These are phyloP conservation scores for Scedosporium apiospermum DNA, from an alignment of 2,329 filamentous ascomycete genomes.

Conservation along the genomic window DNA sequence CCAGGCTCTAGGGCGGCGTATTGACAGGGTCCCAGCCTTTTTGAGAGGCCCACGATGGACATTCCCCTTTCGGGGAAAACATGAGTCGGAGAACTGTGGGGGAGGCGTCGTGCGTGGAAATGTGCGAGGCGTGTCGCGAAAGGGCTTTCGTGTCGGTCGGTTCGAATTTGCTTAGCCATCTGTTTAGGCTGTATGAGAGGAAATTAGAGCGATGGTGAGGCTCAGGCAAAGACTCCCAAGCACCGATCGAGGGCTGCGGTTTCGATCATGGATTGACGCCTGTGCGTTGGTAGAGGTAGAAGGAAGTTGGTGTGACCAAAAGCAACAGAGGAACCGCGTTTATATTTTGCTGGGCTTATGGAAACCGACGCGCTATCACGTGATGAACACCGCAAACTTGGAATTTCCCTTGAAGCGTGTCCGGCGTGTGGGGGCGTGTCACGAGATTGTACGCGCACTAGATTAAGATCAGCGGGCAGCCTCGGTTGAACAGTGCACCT, in stretches of 20 bases:
- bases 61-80: slow-evolving; percentile 57
- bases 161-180: neutral
- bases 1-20: slow-evolving; percentile 55
- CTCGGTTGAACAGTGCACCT: too few relatives aligned
- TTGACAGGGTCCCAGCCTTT: slow-evolving; percentile 27
- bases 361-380: too few relatives aligned
- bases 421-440: too few relatives aligned
- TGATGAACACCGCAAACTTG: too few relatives aligned
- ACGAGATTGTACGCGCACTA: too few relatives aligned
- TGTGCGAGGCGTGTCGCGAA: neutral
- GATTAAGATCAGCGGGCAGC: too few relatives aligned
- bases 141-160: neutral
- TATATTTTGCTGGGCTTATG: too few relatives aligned
- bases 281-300: neutral
- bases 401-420: too few relatives aligned
- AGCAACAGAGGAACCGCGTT: neutral
- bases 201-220: neutral
- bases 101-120: slow-evolving; percentile 58
- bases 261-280: neutral
- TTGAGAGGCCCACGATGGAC: slow-evolving; percentile 38
- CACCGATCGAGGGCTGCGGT: neutral
- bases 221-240: neutral
- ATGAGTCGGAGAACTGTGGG: slow-evolving; percentile 67
- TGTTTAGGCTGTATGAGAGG: neutral
- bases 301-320: neutral